Evolutionary conservation across 2,329 filamentous ascomycete genomes (phyloP).

Genomic region (Trichoderma breve): DNA sequence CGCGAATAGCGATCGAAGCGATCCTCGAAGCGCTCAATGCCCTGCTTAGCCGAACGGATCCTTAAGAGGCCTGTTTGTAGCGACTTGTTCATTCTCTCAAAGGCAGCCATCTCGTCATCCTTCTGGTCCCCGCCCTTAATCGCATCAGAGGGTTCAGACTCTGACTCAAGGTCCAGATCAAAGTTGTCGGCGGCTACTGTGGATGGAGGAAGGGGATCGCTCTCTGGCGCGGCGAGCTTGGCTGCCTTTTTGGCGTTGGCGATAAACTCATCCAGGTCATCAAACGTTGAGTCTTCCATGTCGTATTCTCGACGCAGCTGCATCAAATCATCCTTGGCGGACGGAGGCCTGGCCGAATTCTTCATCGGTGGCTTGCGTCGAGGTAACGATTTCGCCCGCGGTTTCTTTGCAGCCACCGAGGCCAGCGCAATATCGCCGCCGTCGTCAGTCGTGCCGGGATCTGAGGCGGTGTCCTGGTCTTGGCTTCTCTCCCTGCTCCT

Average conservation of each 20-base stretch:
- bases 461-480: constrained; percentile 34
- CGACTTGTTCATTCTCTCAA: constrained; percentile 51
- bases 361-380: constrained; percentile 46
- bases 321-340: constrained; percentile 54
- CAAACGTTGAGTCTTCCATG: constrained; percentile 59
- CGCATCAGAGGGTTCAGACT: not conserved
- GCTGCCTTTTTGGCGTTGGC: constrained; percentile 34
- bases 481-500: constrained; percentile 27
- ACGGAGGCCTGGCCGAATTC: constrained; percentile 54
- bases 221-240: constrained; percentile 27
- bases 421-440: constrained; percentile 24
- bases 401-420: constrained; percentile 27
- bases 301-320: constrained; percentile 53
- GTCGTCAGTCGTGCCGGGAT: constrained; percentile 32
- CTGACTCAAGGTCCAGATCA: constrained; percentile 24
- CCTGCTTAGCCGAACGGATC: constrained; percentile 55
- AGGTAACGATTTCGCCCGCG: constrained; percentile 41
- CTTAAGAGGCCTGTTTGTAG: constrained; percentile 51
- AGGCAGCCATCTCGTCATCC: constrained; percentile 42
- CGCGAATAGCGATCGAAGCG: constrained; percentile 51
- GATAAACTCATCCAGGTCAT: constrained; percentile 54
- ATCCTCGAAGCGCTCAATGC: constrained; percentile 57
- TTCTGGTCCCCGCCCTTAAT: constrained; percentile 22
- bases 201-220: constrained; percentile 26
- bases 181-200: constrained; percentile 28